phyloP scores from a whole-genome alignment of 2,329 filamentous ascomycete genomes.

The Xylaria sp. region DNA sequence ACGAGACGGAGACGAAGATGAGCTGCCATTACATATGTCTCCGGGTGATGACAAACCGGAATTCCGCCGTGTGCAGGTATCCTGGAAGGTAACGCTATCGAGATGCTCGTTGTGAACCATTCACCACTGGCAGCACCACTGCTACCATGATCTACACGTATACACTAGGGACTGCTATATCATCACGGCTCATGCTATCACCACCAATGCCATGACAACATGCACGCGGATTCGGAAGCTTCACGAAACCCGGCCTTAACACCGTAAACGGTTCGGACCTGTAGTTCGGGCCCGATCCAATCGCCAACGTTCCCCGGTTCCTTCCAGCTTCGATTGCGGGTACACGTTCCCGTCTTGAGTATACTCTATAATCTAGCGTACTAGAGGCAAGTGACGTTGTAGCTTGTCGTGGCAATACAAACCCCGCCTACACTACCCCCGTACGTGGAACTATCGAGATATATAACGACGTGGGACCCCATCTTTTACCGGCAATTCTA shows the following conservation, averaged over 20 bases:
- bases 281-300: constrained; percentile 17
- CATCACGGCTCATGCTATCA: background rate
- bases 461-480: constrained; percentile 9
- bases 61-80: background rate
- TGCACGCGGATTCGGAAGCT: constrained; percentile 16
- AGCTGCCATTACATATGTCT: constrained; percentile 4
- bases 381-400: constrained; percentile 6
- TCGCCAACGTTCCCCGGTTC: background rate
- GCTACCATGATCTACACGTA: background rate
- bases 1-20: background rate
- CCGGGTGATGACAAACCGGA: constrained; percentile 1
- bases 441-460: background rate
- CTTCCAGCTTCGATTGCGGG: background rate
- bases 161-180: background rate
- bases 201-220: background rate
- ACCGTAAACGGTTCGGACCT: constrained; percentile 10
- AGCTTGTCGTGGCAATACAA: constrained; percentile 1
- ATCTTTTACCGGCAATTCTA: background rate
- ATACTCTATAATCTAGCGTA: constrained; percentile 5
- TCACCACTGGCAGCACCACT: background rate
- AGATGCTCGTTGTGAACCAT: constrained; percentile 4
- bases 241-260: constrained; percentile 18
- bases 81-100: background rate
- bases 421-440: constrained; percentile 6
- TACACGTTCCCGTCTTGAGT: constrained; percentile 8